These are phyloP conservation scores for Lactarius pseudohatsudake DNA, from an alignment of 768 basidiomycete species.

Conservation along the genomic window DNA sequence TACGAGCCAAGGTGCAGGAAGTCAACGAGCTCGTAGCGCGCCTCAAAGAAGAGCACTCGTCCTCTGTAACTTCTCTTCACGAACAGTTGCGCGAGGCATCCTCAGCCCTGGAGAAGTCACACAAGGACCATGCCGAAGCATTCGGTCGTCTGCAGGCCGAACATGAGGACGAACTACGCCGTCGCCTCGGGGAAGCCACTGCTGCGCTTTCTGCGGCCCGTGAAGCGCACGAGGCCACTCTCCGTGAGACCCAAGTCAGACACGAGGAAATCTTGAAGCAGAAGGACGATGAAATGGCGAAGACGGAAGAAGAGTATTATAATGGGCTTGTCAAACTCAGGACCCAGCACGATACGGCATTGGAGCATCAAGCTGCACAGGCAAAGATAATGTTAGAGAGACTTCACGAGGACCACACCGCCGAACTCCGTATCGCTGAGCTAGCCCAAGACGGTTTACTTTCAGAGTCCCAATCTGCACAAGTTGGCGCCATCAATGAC, in stretches of 20 bases:
- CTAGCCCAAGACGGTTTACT: slow-evolving; percentile 72
- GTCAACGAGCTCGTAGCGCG: slow-evolving; percentile 43
- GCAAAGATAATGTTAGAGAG: slow-evolving; percentile 63
- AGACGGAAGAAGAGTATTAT: slow-evolving; percentile 80
- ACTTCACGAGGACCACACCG: slow-evolving; percentile 73
- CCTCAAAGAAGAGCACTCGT: slow-evolving; percentile 52
- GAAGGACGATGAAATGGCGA: slow-evolving; percentile 60
- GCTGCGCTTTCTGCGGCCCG: slow-evolving; percentile 46
- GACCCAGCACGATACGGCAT: slow-evolving; percentile 62
- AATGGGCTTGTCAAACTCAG: slow-evolving; percentile 77
- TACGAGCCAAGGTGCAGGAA: slow-evolving; percentile 45
- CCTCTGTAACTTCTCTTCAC: slow-evolving; percentile 36
- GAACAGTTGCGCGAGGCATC: slow-evolving; percentile 37
- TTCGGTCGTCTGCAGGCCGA: slow-evolving; percentile 53
- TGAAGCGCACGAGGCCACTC: slow-evolving; percentile 51
- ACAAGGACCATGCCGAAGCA: slow-evolving; percentile 57
- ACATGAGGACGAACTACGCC: slow-evolving; percentile 45
- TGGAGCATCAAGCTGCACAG: slow-evolving; percentile 62
- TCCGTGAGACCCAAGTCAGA: slow-evolving; percentile 52
- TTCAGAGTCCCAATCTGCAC: slow-evolving; percentile 70
- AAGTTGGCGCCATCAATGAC: slow-evolving; percentile 56
- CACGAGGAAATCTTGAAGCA: slow-evolving; percentile 57
- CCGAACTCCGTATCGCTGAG: slow-evolving; percentile 70
- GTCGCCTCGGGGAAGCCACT: slow-evolving; percentile 55
- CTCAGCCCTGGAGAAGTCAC: slow-evolving; percentile 37